These are phyloP conservation scores for Zygotorulaspora sp. DNA, from an alignment of 805 yeast species.

Conservation along the genomic window DNA sequence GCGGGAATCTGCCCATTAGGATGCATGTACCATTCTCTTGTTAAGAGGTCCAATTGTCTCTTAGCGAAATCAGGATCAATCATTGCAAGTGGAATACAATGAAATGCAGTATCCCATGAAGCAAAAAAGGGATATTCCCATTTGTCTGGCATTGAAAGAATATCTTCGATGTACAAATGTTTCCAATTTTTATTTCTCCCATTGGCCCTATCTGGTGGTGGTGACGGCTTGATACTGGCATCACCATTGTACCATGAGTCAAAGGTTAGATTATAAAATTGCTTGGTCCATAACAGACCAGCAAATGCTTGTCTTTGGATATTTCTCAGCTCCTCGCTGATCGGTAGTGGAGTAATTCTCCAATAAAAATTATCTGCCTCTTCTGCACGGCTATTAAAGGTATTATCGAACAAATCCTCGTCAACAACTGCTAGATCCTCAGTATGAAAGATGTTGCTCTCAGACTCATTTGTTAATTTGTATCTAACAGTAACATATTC, in stretches of 20 bases:
- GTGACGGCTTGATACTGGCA: conserved; percentile 66
- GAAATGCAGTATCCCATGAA: conserved; percentile 96
- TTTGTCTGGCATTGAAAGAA: conserved; percentile 86
- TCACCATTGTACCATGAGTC: conserved; percentile 87
- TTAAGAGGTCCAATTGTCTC: conserved; percentile 75
- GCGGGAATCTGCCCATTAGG: conserved; percentile 98
- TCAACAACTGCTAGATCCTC: conserved; percentile 47
- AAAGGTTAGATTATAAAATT: conserved; percentile 81
- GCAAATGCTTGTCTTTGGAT: conserved; percentile 93
- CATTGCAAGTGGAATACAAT: conserved; percentile 88
- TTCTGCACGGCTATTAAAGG: conserved; percentile 64
- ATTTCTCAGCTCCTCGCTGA: conserved; percentile 70
- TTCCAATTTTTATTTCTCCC: conserved; percentile 89
- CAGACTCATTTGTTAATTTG: conserved; percentile 47
- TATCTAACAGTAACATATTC: conserved; percentile 84
- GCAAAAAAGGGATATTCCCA: conserved; percentile 97
- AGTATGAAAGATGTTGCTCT: conserved; percentile 28
- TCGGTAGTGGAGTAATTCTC: conserved; percentile 80
- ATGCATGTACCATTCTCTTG: conserved; percentile 96
- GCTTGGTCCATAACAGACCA: conserved; percentile 90
- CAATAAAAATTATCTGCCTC: conserved; percentile 94
- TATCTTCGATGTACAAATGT: conserved; percentile 82
- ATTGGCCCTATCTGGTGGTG: conserved; percentile 74
- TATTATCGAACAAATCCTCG: conserved; percentile 67
- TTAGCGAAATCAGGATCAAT: conserved; percentile 90